phyloP scores from a whole-genome alignment of 2,329 filamentous ascomycete species.

The Aspergillus viridinutans region DNA sequence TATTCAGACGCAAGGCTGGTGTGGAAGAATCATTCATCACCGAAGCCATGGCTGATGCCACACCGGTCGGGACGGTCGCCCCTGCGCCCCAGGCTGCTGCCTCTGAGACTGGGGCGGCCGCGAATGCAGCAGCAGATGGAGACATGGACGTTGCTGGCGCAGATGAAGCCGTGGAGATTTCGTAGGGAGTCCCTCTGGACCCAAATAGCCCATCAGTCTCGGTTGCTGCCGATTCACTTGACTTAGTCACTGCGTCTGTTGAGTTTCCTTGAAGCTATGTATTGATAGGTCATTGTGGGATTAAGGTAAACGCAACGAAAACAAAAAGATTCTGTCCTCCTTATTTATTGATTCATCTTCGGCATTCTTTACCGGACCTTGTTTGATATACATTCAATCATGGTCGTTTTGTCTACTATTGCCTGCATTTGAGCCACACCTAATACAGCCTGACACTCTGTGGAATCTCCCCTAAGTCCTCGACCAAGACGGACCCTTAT shows the following conservation, averaged over 20 bases:
- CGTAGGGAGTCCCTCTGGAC: not conserved
- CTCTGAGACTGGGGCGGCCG: conserved; percentile 8
- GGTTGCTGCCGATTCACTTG: not conserved
- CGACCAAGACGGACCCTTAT: not conserved
- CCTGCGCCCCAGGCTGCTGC: conserved; percentile 17
- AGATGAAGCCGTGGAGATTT: conserved; percentile 11
- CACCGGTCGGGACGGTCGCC: conserved; percentile 37
- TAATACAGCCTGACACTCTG: not conserved
- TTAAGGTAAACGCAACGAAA: not conserved
- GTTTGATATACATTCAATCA: not conserved
- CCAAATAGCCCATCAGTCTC: not conserved
- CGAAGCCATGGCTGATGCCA: conserved; percentile 51
- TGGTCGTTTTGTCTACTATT: not conserved
- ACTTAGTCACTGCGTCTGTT: not conserved
- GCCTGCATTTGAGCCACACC: not conserved
- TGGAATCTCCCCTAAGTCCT: not conserved
- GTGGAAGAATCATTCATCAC: conserved; percentile 74
- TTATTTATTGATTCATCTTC: not conserved
- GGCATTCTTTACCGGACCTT: not conserved
- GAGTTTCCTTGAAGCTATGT: not conserved
- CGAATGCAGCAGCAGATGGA: conserved; percentile 19
- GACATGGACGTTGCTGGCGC: conserved; percentile 31
- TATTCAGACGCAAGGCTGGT: conserved; percentile 74
- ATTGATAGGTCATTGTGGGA: conserved; percentile 4
- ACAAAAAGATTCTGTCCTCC: not conserved